Conservation (phyloP, 139 green algal genomes). For the Raphidocelis subcapitata region DNA sequence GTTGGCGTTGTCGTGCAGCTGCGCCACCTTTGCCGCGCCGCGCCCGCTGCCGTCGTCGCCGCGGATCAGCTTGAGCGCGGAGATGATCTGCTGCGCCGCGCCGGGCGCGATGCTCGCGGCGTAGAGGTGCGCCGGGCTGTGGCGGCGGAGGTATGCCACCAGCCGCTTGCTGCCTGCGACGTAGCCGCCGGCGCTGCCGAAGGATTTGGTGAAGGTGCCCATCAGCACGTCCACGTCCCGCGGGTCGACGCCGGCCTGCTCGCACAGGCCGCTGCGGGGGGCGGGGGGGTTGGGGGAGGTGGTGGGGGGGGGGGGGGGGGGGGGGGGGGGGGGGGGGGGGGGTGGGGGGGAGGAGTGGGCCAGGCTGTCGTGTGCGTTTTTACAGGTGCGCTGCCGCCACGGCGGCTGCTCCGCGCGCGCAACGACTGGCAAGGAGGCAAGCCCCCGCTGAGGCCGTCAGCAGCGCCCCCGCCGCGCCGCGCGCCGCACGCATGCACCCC, state of each 20-base stretch:
- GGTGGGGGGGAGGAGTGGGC: background rate
- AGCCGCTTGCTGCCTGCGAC: conserved; percentile 69
- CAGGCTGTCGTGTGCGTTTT: background rate
- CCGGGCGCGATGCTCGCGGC: conserved; percentile 87
- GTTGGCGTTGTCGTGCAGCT: conserved; percentile 91
- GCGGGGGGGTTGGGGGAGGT: background rate
- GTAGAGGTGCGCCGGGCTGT: conserved; percentile 78
- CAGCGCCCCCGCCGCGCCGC: no score
- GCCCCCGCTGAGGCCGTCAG: no score
- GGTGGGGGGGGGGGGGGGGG: background rate
- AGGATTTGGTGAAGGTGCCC: conserved; percentile 99
- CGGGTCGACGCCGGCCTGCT: conserved; percentile 89
- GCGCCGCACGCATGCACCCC: no score
- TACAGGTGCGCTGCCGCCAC: no score
- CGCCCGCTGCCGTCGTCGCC: conserved; percentile 18
- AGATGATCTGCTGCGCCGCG: conserved; percentile 57
- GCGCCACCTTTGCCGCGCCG: conserved; percentile 64
- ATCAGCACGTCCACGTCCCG: conserved; percentile 97
- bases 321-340: background rate
- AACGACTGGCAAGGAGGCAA: no score
- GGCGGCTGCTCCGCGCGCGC: no score
- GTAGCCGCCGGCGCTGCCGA: conserved; percentile 96
- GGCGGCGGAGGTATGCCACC: conserved; percentile 74
- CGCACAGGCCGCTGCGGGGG: conserved; percentile 79
- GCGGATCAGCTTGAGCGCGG: conserved; percentile 14